Base-by-base conservation (phyloP, 2,329 filamentous ascomycete genomes). In the Paraphoma chrysanthemicola region DNA sequence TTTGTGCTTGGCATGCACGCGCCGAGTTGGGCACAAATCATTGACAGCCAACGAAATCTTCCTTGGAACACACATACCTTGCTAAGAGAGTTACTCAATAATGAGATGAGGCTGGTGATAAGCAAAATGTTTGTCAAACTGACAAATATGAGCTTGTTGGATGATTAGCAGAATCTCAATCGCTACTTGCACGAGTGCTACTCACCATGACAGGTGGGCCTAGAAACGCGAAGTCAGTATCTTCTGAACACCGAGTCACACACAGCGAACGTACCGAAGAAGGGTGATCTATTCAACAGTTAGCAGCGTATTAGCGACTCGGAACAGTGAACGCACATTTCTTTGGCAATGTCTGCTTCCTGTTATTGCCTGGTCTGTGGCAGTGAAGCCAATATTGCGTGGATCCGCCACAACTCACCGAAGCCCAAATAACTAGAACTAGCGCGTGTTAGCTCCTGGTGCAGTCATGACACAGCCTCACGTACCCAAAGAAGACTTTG, bases 51-150 rank as follows among this genome's bases (percentile, higher is more conserved):
- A 67, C 56, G 45, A 52, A 62, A 59, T 53, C 50, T 12, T n/a
- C 36, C 39, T 38, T 28, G 14, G 45, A 47, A 54, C 31, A 16
- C 17, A 68, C 78, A 73, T 78, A 81, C 84, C 80, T 83, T 85
- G 66, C 80, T 82, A 53, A 93, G 88, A 71, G 87, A 91, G 79
- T 92, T 92, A 68, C 88, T 90, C 55, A 93, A 81, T 79, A 93
- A 88, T 81, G 88, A 89, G 38, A 91, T 93, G 62, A 93, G 79
- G 17, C 89, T 91, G 48, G 91, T 91, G 77, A 92, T 90, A 31
- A 95, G 83, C 7, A 95, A 81, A 66, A 94, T 91, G 55, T 90
- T 90, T 43, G 90, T 92, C 69, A 94, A 81, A 23, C 85, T 90
- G 60, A 94, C 85, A 76, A 94, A 94, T 47, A 92, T 82, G 60